Evolutionary conservation across 2,329 filamentous ascomycete genomes (phyloP), one percentile per base, ranked within the genome.

Genomic region (Fusarium cyanostomum): DNA sequence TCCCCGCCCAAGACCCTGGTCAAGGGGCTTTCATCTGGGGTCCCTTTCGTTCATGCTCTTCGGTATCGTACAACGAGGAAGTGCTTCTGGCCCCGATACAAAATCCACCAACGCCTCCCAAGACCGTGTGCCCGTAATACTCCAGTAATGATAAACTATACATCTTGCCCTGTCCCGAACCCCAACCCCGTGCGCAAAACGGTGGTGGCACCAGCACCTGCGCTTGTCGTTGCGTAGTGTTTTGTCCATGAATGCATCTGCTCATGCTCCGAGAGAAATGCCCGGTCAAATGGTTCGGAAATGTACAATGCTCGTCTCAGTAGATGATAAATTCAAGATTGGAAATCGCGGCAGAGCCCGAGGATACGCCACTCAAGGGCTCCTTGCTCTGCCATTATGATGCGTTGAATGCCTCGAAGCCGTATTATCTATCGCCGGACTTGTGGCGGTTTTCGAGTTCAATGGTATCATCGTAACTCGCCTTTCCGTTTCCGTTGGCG

Each of bases 391-490:
- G 30, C 46, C 37, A 39, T 55, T 58, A 72, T 63, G 37, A 57
- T 72, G 73, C 46, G 26, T 13, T 24, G 16, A 53, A 51, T 50
- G 26, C 38, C 18, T 33, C 35, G 39, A 30, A 16, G 16, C n/a
- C 18, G 18, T 15, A 50, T 71, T 67, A 75, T 56, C 72, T 71
- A 62, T 79, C 75, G 34, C 73, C 71, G 30, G 74, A 74, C 68
- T 82, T 83, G 50, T 82, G 83, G 49, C 79, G 80, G 56, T 76
- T 77, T 65, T 85, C 80, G 59, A 85, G 75, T 70, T 86, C 84
- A 64, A 85, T 84, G 55, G 77, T 71, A 44, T 70, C 70, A 50
- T 75, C 74, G 51, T 80, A 75, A 39, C 76, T 72, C 54, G 80
- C 80, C 58, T 77, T 79, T 52, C 79, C 79, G 49, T 69, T 75